Evolutionary conservation across 768 basidiomycete species (phyloP), one percentile per base, ranked within the genome.

Genomic region (Psilocybe azurescens): DNA sequence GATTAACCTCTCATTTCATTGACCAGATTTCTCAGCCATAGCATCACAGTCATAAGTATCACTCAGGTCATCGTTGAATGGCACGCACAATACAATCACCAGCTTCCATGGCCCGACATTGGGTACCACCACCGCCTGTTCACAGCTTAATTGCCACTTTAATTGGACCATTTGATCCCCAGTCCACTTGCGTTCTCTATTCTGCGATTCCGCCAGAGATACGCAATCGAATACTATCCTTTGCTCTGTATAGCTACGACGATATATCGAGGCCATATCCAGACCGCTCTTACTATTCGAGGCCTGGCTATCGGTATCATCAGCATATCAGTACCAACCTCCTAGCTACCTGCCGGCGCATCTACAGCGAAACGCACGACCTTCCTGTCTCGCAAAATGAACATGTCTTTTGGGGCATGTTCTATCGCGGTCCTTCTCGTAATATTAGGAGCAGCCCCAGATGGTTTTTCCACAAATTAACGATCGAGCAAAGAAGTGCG

Each of bases 381-480:
- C 51, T 61, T 16, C 59, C 64, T 14, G 39, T 65, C 9, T 65
- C 64, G 2, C 56, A 29, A 18, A 65, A 65, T 36, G 64, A 65
- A 24, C 64, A 65, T 46, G 59, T 58, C 10, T 65, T 65, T 46
- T 65, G 64, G 64, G 44, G 41, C 33, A 46, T 46, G n/a, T 5
- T n/a, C 3, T n/a, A 5, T 3, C 52, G 58, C 3, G 62, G 58
- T 32, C 62, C 62, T 14, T 9, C 20, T 9, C 44, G 39, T 16
- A 5, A 44, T 7, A 39, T 24, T 36, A 1, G 20, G 5, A 52
- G 39, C 1, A 30, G 48, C 33, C 39, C 58, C 16, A 5, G n/a
- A 3, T 11, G 7, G 10, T 60, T 56, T 33, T 59, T 65, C 33
- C 13, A 32, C 14, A 56, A 32, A 16, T 54, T 65, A 7, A 65